These are phyloP conservation scores for Cladosporium sp. DNA, from an alignment of 2,329 filamentous ascomycete species.

Conservation along the genomic window DNA sequence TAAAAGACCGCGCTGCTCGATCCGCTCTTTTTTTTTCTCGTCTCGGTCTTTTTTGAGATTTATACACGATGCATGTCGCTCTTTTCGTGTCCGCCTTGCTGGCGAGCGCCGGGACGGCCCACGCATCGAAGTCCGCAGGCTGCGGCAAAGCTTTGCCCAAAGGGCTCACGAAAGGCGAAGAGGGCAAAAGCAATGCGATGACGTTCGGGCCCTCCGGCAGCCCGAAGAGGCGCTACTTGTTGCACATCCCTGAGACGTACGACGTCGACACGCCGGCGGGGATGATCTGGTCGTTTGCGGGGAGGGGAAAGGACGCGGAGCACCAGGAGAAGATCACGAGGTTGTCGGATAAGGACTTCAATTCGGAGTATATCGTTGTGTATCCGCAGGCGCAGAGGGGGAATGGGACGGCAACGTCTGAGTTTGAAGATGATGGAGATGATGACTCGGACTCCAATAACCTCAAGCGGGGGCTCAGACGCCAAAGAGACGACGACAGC, in stretches of 20 bases:
- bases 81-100: background rate
- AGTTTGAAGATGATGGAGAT: background rate
- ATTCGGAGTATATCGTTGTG: constrained; percentile 39
- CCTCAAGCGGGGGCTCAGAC: background rate
- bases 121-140: constrained; percentile 9
- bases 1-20: no score
- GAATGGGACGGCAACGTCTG: background rate
- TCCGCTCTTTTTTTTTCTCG: background rate
- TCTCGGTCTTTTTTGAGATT: background rate
- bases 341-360: constrained; percentile 41
- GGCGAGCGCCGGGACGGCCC: background rate
- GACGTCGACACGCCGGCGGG: constrained; percentile 31
- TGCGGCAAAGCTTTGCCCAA: constrained; percentile 18
- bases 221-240: constrained; percentile 29
- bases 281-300: constrained; percentile 45
- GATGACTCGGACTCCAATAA: background rate
- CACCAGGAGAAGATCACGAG: constrained; percentile 37
- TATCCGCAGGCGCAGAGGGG: constrained; percentile 38
- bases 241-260: constrained; percentile 38
- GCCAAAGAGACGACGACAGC: background rate
- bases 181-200: constrained; percentile 17
- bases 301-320: constrained; percentile 31
- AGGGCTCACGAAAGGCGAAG: constrained; percentile 17
- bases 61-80: background rate
- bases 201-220: constrained; percentile 17